Evolutionary conservation across 1,284 basidiomycete species (phyloP).

Genomic region (Pholiota adiposa): DNA sequence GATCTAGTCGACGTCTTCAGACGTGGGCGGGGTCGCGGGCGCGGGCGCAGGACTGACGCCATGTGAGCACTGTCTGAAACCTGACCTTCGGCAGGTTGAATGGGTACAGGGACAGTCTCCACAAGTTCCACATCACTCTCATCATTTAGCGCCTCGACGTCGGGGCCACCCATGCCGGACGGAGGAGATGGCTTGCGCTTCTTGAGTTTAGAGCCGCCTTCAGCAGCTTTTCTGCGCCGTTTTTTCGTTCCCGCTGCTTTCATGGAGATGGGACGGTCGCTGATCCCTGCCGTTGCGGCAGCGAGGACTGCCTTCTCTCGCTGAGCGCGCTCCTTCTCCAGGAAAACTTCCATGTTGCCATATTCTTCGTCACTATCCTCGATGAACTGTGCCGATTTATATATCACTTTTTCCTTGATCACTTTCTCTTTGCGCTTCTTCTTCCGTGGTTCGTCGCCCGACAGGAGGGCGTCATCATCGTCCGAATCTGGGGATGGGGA

Average conservation of each 20-base stretch:
- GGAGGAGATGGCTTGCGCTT: conserved; percentile 22
- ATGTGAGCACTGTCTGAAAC: conserved; percentile 2
- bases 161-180: background rate
- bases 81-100: background rate
- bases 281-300: conserved; percentile 41
- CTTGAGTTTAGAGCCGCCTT: conserved; percentile 31
- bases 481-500: conserved; percentile 47
- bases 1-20: conserved; percentile 9
- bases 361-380: conserved; percentile 86
- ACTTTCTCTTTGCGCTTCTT: conserved; percentile 59
- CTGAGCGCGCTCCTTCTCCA: conserved; percentile 68
- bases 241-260: conserved; percentile 72
- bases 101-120: conserved; percentile 1
- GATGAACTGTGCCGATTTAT: conserved; percentile 90
- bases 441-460: conserved; percentile 47
- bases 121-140: conserved; percentile 21
- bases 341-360: conserved; percentile 78
- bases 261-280: conserved; percentile 54
- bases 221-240: conserved; percentile 48
- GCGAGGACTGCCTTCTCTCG: conserved; percentile 49
- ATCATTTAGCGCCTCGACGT: conserved; percentile 6
- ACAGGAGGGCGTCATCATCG: conserved; percentile 39
- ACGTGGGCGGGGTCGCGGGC: conserved; percentile 11
- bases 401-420: conserved; percentile 73
- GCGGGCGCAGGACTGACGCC: background rate